Conservation (phyloP, 257 asterid species). For the Capsicum chinense region DNA sequence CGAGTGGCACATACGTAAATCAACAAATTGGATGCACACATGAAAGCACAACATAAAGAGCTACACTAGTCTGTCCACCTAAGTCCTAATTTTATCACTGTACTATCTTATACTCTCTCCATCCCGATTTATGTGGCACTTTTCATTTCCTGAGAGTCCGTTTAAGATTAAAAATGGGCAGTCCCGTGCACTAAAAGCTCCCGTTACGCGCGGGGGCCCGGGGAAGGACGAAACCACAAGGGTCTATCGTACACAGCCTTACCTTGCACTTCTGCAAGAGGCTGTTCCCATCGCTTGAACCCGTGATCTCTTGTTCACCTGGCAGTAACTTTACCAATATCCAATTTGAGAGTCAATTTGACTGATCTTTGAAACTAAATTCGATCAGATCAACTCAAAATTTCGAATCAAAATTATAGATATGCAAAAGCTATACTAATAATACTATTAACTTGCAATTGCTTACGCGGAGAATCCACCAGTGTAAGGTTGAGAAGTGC, state of each 20-base stretch:
- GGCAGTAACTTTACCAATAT: no score
- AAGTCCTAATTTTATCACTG: background rate
- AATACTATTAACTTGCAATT: background rate
- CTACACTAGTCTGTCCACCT: background rate
- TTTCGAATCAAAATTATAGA: background rate
- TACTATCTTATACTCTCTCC: background rate
- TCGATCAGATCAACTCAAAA: background rate
- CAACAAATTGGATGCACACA: constrained; percentile 21
- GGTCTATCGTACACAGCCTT: no score
- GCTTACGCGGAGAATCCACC: constrained; percentile 93
- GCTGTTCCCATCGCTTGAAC: no score
- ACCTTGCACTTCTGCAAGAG: no score
- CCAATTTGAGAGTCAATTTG: no score
- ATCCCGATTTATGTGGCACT: background rate
- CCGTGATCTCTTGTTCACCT: no score
- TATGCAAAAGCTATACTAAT: background rate
- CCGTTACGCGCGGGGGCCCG: no score
- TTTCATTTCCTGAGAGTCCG: background rate
- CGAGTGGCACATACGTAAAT: background rate
- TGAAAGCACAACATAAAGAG: constrained; percentile 9
- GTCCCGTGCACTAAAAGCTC: no score
- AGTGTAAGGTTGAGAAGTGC: constrained; percentile 76
- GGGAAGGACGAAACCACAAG: no score
- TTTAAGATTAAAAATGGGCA: no score
- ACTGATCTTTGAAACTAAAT: background rate